Evolutionary conservation across 2,329 filamentous ascomycete species (phyloP), one percentile per base, ranked within the genome.

Genomic region (Capronia coronata): DNA sequence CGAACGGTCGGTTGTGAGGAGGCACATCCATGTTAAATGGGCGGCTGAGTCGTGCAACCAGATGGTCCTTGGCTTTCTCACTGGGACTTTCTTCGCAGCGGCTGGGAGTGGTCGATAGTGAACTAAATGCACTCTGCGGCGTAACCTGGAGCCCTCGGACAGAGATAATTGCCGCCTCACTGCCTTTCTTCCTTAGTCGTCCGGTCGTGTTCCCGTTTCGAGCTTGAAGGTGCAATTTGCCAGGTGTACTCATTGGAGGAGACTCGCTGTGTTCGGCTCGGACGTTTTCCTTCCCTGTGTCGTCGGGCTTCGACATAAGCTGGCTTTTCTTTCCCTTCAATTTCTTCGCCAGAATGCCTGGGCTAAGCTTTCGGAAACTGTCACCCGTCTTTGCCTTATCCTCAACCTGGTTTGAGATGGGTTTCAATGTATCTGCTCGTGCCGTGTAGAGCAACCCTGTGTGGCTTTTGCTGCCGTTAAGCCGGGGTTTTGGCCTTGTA

Each of bases 1-100:
- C 56, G 32, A 58, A 59, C 11, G 56, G 55, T 16, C 56, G 48
- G 32, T 59, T 59, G n/a, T 52, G 43, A n/a, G 52, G 43, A 18
- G 55, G 55, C 2, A 55, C 53, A 27, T 60, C 55, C 58, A 60
- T 58, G 18, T 60, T 52, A 42, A 59, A 61, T 1, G 58, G 57
- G 25, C 57, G 52, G 44, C 55, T 59, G 13, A 61, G 51, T 25
- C 58, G 43, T 3, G 58, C 52, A 2, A 52, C 53, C 4, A 61
- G 38, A 18, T 48, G 51, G 10, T 52, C 23, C 22, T 58, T 59
- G 44, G 45, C 46, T 29, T 49, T 47, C 38, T 58, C 52, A 16
- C 49, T 54, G 1, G 56, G 56, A 38, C 57, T 59, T 29, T 55
- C 57, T n/a, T 52, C 43, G 14, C 39, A 46, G 10, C 45, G 27